Evolutionary conservation across 148 eudicot species (phyloP).

Genomic region (Chenopodium album): DNA sequence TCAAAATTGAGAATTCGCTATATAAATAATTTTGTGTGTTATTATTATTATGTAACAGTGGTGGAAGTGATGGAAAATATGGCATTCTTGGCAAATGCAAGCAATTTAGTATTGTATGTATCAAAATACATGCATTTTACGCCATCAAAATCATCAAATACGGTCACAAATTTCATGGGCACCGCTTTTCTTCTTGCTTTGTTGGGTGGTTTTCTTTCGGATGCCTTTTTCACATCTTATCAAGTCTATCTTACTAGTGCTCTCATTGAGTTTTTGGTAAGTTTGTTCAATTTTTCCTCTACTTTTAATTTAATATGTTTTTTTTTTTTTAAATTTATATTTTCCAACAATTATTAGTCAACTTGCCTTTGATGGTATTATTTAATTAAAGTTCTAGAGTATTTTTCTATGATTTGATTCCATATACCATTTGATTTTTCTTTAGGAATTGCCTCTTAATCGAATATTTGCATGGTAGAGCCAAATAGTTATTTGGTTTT

Average conservation of each 20-base stretch:
- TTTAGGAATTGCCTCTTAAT: neutral
- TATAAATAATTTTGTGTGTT: too few species aligned
- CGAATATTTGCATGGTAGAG: neutral
- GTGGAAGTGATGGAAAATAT: constrained; percentile 73
- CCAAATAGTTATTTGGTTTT: neutral
- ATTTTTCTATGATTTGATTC: neutral
- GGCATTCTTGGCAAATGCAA: constrained; percentile 78
- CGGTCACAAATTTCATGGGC: constrained; percentile 83
- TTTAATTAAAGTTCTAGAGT: neutral
- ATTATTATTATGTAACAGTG: constrained; percentile 20
- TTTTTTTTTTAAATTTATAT: neutral
- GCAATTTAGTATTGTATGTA: constrained; percentile 68
- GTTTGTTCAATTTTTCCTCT: neutral
- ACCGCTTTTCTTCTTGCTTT: constrained; percentile 74
- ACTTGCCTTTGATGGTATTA: neutral
- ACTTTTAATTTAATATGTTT: neutral
- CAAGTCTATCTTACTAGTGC: constrained; percentile 55
- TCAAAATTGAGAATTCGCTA: too few species aligned
- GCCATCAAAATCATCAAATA: constrained; percentile 49
- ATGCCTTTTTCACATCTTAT: constrained; percentile 62
- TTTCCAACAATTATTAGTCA: neutral
- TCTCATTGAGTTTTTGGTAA: constrained; percentile 56
- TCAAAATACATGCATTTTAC: constrained; percentile 62
- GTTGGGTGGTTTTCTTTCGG: constrained; percentile 73
- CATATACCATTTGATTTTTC: neutral